phyloP scores from a whole-genome alignment of 148 eudicot genomes.

The Camellia lanceoleosa region DNA sequence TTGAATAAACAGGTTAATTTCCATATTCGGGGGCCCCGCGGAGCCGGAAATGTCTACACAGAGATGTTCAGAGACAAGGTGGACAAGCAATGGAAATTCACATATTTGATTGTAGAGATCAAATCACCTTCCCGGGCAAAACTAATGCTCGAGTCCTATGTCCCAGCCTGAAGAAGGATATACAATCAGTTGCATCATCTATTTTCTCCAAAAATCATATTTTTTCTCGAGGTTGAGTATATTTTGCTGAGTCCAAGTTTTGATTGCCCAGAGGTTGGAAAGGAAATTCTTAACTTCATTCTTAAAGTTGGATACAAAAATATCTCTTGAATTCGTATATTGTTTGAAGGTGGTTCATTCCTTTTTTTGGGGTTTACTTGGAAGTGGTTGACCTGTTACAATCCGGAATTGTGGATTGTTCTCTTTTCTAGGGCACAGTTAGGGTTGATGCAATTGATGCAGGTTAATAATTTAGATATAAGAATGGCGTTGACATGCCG shows the following conservation, averaged over 20 bases:
- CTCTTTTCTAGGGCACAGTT: not conserved
- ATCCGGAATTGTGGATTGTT: not conserved
- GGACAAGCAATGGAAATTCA: constrained; percentile 73
- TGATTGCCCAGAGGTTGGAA: not conserved
- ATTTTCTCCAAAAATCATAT: not conserved
- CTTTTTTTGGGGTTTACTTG: not conserved
- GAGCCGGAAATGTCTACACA: constrained; percentile 62
- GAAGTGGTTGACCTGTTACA: not conserved
- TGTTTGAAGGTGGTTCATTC: constrained; percentile 1
- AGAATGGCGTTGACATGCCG: not conserved
- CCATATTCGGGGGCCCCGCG: constrained; percentile 72
- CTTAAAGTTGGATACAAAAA: not conserved
- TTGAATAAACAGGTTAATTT: constrained; percentile 55
- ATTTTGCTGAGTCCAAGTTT: constrained; percentile 6
- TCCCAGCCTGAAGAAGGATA: constrained; percentile 42
- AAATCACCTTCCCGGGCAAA: constrained; percentile 49
- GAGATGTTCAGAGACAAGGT: constrained; percentile 86
- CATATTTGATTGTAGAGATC: constrained; percentile 61
- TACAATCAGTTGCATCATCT: constrained; percentile 3
- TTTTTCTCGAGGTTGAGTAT: not conserved
- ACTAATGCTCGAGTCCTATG: constrained; percentile 69
- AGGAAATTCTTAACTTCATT: not conserved
- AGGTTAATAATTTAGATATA: not conserved
- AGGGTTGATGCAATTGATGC: not conserved
- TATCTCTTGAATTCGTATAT: not conserved